Base-by-base conservation (phyloP, 495 filamentous ascomycete genomes). In the Aspergillus leporis region DNA sequence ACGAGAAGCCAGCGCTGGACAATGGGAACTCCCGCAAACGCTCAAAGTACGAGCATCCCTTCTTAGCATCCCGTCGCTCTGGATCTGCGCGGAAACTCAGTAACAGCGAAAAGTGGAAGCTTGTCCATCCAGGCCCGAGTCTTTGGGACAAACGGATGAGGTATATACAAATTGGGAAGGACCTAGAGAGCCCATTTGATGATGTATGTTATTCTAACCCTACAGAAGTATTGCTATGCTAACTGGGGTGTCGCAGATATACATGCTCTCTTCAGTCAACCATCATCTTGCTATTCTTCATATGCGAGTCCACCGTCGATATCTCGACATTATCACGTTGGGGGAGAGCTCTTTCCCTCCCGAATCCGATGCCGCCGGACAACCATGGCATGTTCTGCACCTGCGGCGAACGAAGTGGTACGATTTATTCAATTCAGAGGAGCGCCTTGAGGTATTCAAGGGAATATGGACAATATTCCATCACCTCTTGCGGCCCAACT, bases 281-380 rank as follows among this genome's bases (percentile, higher is more conserved):
- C 91, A 95, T 69, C 92, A 97, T 59, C 71, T 96, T 40, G 83
- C 83, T 54, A 83, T 97, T 49, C 63, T 95, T 45, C 82, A 90
- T 53, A 81, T 93, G 25, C 83, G 88, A 28, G 83, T 96, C 49
- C 90, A 92, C 56, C 73, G 74, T 19, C 71, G 75, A 16, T 85
- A 95, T 59, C 71, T 93, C 32, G 81, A 82, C 0, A 69, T 75
- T 47, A 68, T 89, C 31, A 78, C 75, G 34, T 60, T 66, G 2
- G 74, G 75, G 0, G 51, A 58, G 30, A 75, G 70, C 60, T 49
- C 46, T 8, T 66, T 68, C 63, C 56, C 67, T 4, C 50, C 75
- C 0, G 79, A 83, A 55, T 74, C 81, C 4, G 62, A 69, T 22
- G 67, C 69, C 4, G 62, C 76, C 0, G 84, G 85, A 25, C 75